phyloP scores from a whole-genome alignment of 176 grass and related monocot species.

The Cenchrus purpureus region DNA sequence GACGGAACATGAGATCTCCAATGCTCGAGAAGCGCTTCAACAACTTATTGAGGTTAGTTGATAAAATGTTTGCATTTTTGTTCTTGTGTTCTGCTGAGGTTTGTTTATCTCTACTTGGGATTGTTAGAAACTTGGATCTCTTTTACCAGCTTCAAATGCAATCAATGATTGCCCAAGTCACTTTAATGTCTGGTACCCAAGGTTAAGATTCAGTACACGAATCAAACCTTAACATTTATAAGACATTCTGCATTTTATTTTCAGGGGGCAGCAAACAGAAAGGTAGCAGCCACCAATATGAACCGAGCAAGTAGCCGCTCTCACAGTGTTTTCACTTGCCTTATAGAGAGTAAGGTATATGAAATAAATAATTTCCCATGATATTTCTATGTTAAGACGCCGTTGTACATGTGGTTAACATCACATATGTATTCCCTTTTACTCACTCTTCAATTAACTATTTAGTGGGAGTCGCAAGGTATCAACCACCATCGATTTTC shows the following conservation, averaged over 20 bases:
- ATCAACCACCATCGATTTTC: conserved; percentile 93
- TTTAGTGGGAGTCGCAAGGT: conserved; percentile 95
- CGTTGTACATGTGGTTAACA: conserved; percentile 2
- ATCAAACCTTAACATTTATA: background rate
- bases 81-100: background rate
- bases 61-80: background rate
- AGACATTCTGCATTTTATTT: conserved; percentile 36
- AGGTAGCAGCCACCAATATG: conserved; percentile 99
- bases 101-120: background rate
- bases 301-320: conserved; percentile 96
- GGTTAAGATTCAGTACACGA: conserved; percentile 24
- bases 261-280: conserved; percentile 91
- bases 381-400: conserved; percentile 32
- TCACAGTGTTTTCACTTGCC: conserved; percentile 97
- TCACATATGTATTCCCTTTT: background rate
- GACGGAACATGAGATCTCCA: conserved; percentile 78
- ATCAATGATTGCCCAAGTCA: background rate
- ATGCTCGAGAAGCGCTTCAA: conserved; percentile 93
- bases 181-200: conserved; percentile 2
- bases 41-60: conserved; percentile 54
- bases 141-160: background rate
- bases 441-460: conserved; percentile 37
- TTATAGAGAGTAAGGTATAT: conserved; percentile 96
- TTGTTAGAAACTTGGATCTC: background rate
- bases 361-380: conserved; percentile 10